Evolutionary conservation across 2,329 filamentous ascomycete genomes (phyloP).

Genomic region (Colletotrichum plurivorum): DNA sequence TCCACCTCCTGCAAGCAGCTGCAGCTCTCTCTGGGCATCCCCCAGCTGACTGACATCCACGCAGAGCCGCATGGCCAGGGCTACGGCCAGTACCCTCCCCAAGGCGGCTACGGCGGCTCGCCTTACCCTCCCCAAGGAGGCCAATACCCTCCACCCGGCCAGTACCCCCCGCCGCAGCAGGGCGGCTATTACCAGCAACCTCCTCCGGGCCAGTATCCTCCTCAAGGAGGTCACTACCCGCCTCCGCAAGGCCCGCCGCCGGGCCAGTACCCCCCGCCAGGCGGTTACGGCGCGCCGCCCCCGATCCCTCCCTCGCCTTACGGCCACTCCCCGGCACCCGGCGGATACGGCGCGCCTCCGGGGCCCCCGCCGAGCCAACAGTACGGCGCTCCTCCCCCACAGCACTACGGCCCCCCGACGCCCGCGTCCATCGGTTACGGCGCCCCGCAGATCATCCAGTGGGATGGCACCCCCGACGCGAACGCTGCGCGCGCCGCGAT

Average conservation of each 20-base stretch:
- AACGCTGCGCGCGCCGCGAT: slow-evolving; percentile 84
- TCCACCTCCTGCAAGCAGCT: neutral
- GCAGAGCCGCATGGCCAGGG: slow-evolving; percentile 49
- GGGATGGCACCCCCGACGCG: slow-evolving; percentile 78
- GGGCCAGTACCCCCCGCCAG: slow-evolving; percentile 53
- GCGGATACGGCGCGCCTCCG: slow-evolving; percentile 45
- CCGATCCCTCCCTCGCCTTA: slow-evolving; percentile 48
- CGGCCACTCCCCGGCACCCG: slow-evolving; percentile 45
- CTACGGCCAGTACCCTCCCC: slow-evolving; percentile 54
- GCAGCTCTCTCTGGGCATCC: too few species aligned
- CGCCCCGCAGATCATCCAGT: slow-evolving; percentile 76
- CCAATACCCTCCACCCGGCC: slow-evolving; percentile 53
- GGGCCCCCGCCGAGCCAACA: slow-evolving; percentile 41
- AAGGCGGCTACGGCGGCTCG: slow-evolving; percentile 48
- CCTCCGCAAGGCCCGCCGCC: slow-evolving; percentile 52
- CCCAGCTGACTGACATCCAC: neutral
- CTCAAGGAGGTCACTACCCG: slow-evolving; percentile 52
- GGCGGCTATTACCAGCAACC: slow-evolving; percentile 53
- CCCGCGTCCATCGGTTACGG: slow-evolving; percentile 82
- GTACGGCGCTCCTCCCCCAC: slow-evolving; percentile 56
- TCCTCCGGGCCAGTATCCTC: slow-evolving; percentile 52
- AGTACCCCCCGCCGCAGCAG: slow-evolving; percentile 56
- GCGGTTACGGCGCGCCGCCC: slow-evolving; percentile 54
- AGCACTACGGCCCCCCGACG: slow-evolving; percentile 57
- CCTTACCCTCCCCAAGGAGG: slow-evolving; percentile 48